These are phyloP conservation scores for Leishmania tarentolae DNA, from an alignment of 208 protist genomes.

Conservation along the genomic window DNA sequence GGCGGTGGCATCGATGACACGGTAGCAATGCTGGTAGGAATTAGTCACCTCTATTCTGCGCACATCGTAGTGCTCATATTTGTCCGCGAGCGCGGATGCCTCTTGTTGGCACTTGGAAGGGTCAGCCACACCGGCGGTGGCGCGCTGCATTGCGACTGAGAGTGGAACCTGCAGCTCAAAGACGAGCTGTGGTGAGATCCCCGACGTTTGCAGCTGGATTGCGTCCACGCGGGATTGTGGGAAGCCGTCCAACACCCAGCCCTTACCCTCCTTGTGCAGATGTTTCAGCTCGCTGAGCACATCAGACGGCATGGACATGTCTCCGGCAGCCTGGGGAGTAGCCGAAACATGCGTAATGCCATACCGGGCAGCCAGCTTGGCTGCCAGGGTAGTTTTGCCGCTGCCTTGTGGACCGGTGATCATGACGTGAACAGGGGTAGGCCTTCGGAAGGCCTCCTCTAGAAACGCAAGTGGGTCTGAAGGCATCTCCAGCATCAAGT, in stretches of 20 bases:
- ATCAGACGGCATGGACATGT: slow-evolving; percentile 39
- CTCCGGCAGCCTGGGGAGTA: slow-evolving; percentile 67
- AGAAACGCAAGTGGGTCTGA: slow-evolving; percentile 74
- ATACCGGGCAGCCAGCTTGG: slow-evolving; percentile 81
- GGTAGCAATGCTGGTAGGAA: slow-evolving; percentile 22
- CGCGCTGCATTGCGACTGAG: slow-evolving; percentile 39
- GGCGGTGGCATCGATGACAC: slow-evolving; percentile 5
- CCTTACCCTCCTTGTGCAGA: slow-evolving; percentile 42
- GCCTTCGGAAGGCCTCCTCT: slow-evolving; percentile 40
- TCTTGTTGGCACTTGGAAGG: not conserved
- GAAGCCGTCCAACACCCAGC: slow-evolving; percentile 89
- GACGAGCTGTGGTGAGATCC: slow-evolving; percentile 69
- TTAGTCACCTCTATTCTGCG: slow-evolving; percentile 19
- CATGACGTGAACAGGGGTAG: slow-evolving; percentile 61
- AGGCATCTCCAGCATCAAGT: slow-evolving; percentile 65
- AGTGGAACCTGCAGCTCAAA: slow-evolving; percentile 67
- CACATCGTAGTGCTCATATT: slow-evolving; percentile 24
- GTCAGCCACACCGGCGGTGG: not conserved
- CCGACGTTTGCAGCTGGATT: slow-evolving; percentile 71
- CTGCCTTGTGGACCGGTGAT: slow-evolving; percentile 82
- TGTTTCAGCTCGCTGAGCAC: slow-evolving; percentile 53
- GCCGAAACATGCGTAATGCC: slow-evolving; percentile 80
- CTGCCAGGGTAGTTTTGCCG: slow-evolving; percentile 93
- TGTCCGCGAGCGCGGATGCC: not conserved
- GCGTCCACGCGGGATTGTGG: slow-evolving; percentile 72